phyloP scores from a whole-genome alignment of 495 filamentous ascomycete genomes.

The Penicillium bovifimosum region DNA sequence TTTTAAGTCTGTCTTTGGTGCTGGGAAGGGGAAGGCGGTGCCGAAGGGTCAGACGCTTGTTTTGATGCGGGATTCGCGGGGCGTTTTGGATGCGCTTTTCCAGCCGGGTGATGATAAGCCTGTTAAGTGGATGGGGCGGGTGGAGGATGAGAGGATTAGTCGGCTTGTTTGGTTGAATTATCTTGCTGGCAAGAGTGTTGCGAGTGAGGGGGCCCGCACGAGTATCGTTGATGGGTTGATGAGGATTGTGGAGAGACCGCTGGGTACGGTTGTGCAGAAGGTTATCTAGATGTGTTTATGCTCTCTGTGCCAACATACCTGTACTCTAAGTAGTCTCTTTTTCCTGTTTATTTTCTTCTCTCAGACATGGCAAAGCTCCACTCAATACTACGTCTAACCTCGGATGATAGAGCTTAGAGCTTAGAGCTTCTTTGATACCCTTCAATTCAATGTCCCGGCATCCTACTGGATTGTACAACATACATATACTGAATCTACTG shows the following conservation, averaged over 20 bases:
- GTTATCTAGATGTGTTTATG: constrained; percentile 40
- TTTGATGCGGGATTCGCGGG: constrained; percentile 60
- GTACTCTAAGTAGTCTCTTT: not conserved
- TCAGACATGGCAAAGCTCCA: not conserved
- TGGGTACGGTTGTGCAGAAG: constrained; percentile 77
- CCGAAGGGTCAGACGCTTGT: constrained; percentile 70
- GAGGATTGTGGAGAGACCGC: constrained; percentile 80
- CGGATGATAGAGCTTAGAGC: too few relatives aligned
- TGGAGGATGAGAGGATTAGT: constrained; percentile 73
- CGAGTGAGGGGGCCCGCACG: constrained; percentile 73
- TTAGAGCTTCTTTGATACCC: not conserved
- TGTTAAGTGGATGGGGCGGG: constrained; percentile 54
- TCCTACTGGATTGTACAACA: not conserved
- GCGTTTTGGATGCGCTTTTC: constrained; percentile 63
- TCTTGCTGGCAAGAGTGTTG: constrained; percentile 78
- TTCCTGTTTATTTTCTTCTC: not conserved
- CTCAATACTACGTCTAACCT: not conserved
- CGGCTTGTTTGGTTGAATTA: constrained; percentile 86
- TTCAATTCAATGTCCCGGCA: not conserved
- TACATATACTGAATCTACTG: not conserved
- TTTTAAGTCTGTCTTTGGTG: constrained; percentile 73
- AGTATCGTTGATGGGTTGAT: constrained; percentile 84
- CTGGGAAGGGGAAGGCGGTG: constrained; percentile 58
- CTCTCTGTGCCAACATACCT: constrained; percentile 1
- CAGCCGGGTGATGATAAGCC: constrained; percentile 45